phyloP scores from a whole-genome alignment of 1,284 basidiomycete genomes.

The Pyrrhoderma lamaoense region DNA sequence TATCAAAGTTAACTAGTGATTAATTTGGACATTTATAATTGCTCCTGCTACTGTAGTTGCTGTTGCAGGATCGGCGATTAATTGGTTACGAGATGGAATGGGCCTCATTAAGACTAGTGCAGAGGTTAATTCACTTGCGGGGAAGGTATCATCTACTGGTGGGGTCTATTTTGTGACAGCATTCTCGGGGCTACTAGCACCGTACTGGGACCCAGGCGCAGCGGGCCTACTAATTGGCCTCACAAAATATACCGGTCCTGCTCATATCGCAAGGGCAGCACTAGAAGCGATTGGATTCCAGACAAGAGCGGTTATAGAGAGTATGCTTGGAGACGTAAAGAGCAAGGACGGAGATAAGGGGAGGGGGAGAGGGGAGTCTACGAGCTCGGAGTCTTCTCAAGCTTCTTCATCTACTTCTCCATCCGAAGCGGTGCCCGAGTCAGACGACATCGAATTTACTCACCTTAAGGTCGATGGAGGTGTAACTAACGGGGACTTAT shows the following conservation, averaged over 20 bases:
- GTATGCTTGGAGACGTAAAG: conserved; percentile 83
- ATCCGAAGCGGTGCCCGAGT: background rate
- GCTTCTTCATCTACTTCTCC: background rate
- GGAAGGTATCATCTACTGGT: conserved; percentile 71
- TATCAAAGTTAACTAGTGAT: no score
- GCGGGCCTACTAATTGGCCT: conserved; percentile 81
- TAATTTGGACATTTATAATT: no score
- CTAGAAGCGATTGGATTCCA: conserved; percentile 89
- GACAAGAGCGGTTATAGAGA: conserved; percentile 90
- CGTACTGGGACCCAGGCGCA: conserved; percentile 88
- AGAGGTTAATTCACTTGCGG: conserved; percentile 85
- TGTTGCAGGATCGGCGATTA: conserved; percentile 92
- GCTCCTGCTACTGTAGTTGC: conserved; percentile 51
- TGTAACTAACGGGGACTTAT: conserved; percentile 86
- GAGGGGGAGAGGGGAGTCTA: no score
- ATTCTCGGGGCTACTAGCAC: conserved; percentile 87
- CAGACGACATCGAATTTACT: conserved; percentile 1
- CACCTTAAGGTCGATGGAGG: conserved; percentile 90
- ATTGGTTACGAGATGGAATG: conserved; percentile 95
- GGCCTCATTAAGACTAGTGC: conserved; percentile 71
- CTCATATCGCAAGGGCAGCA: conserved; percentile 90
- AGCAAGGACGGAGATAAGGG: conserved; percentile 19
- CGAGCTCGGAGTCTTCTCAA: no score
- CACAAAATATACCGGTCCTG: conserved; percentile 87
- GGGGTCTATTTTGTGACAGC: conserved; percentile 98